Evolutionary conservation across 2,329 filamentous ascomycete genomes (phyloP).

Genomic region (Blastomyces parvus): DNA sequence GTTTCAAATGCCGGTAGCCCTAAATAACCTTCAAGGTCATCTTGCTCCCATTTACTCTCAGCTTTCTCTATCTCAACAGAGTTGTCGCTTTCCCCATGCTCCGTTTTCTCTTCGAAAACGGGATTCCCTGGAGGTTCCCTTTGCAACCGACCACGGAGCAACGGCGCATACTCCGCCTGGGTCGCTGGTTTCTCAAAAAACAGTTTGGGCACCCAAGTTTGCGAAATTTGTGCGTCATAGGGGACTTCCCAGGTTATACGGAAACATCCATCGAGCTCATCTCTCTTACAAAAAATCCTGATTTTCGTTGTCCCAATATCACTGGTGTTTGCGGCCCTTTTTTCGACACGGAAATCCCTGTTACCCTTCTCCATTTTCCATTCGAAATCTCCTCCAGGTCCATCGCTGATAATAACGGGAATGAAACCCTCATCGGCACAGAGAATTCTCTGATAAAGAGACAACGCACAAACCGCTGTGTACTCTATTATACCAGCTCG

Average conservation of each 20-base stretch:
- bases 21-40: neutral
- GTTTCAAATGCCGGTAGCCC: neutral
- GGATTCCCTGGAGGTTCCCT: neutral
- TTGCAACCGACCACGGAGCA: neutral
- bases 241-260: slow-evolving; percentile 3
- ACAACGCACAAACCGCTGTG: neutral
- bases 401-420: slow-evolving; percentile 5
- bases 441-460: neutral
- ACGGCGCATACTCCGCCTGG: neutral
- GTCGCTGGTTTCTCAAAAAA: neutral
- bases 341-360: neutral
- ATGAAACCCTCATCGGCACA: neutral
- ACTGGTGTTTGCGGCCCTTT: neutral
- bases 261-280: neutral
- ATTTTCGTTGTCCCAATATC: slow-evolving; percentile 4
- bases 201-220: slow-evolving; percentile 1
- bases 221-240: neutral
- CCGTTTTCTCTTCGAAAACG: neutral
- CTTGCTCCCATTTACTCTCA: neutral
- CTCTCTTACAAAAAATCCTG: neutral
- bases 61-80: neutral
- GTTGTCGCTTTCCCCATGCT: neutral
- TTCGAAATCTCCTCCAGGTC: slow-evolving; percentile 3
- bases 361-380: neutral
- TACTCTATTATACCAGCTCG: slow-evolving; percentile 2